These are phyloP conservation scores for Populus hybrid DNA, from an alignment of 441 rosid genomes.

Conservation along the genomic window DNA sequence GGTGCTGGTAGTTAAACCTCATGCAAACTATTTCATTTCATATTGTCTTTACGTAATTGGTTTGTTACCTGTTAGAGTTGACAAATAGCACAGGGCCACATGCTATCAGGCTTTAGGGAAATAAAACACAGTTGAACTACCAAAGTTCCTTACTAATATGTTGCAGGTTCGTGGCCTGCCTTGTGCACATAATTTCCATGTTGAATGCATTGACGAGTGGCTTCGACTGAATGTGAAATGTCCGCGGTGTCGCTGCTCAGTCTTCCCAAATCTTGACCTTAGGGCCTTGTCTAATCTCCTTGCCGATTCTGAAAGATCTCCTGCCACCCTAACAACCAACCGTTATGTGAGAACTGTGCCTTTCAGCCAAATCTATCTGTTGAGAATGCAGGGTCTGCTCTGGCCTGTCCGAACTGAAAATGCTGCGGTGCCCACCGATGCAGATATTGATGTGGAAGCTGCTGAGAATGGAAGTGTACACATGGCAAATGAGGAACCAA, in stretches of 20 bases:
- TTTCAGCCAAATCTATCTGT: slow-evolving; percentile 66
- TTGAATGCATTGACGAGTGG: slow-evolving; percentile 97
- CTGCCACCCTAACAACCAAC: slow-evolving; percentile 35
- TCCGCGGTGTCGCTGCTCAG: slow-evolving; percentile 96
- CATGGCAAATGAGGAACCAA: slow-evolving; percentile 14
- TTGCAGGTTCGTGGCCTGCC: slow-evolving; percentile 98
- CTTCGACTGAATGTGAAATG: slow-evolving; percentile 92
- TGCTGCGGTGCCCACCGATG: slow-evolving; percentile 25
- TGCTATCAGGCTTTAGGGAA: background rate
- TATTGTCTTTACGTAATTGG: background rate
- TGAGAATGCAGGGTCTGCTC: slow-evolving; percentile 67
- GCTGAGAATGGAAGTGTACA: slow-evolving; percentile 37
- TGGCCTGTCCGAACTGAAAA: slow-evolving; percentile 60
- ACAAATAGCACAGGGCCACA: background rate
- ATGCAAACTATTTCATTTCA: background rate
- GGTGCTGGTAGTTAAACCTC: background rate
- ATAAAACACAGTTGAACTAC: background rate
- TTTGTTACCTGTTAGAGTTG: background rate
- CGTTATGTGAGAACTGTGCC: slow-evolving; percentile 53
- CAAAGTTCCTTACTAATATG: slow-evolving; percentile 18
- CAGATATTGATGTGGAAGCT: slow-evolving; percentile 31
- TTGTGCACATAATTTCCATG: slow-evolving; percentile 99
- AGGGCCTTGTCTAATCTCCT: slow-evolving; percentile 86
- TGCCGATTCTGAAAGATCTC: slow-evolving; percentile 55
- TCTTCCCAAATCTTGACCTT: slow-evolving; percentile 96